Percentiles rank a stretch among this genome's conserved stretches.
Evolutionary conservation across 805 yeast genomes (phyloP).

Genomic region (Cephaloascus albidus): DNA sequence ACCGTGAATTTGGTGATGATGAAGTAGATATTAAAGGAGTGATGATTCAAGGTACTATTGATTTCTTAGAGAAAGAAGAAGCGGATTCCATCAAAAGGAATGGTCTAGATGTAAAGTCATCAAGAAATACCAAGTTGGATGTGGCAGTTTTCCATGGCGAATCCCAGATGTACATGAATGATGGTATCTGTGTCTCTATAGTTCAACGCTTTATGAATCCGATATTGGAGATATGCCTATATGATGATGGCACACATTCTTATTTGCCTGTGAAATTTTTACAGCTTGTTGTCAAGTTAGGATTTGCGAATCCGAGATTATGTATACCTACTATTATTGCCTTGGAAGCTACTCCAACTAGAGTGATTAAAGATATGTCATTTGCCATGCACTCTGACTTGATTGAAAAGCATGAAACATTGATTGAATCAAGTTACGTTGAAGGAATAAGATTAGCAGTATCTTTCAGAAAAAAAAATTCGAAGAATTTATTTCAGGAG

Average conservation of each 20-base stretch:
- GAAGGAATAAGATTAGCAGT: conserved; percentile 56
- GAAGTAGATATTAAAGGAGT: conserved; percentile 35
- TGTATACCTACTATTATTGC: conserved; percentile 67
- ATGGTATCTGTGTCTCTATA: conserved; percentile 67
- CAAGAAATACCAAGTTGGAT: conserved; percentile 27
- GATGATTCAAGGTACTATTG: conserved; percentile 47
- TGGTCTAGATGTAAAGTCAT: conserved; percentile 25
- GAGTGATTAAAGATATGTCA: conserved; percentile 37
- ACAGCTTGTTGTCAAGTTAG: conserved; percentile 47
- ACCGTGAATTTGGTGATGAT: conserved; percentile 30
- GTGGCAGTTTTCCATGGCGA: conserved; percentile 47
- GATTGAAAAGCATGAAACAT: conserved; percentile 59
- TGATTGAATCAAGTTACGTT: conserved; percentile 55
- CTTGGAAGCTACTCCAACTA: conserved; percentile 43
- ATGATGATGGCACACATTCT: conserved; percentile 35
- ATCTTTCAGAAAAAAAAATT: conserved; percentile 23
- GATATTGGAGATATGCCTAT: conserved; percentile 40
- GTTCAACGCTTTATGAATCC: conserved; percentile 49
- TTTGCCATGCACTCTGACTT: conserved; percentile 42
- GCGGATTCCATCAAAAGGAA: conserved; percentile 26
- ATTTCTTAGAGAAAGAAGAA: conserved; percentile 52
- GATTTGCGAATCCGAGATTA: conserved; percentile 67
- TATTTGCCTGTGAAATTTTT: conserved; percentile 44
- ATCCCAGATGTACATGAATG: conserved; percentile 39
- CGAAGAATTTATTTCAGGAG: conserved; percentile 16